Evolutionary conservation across 805 yeast genomes (phyloP).

Genomic region (Cyberlindnera petersonii): DNA sequence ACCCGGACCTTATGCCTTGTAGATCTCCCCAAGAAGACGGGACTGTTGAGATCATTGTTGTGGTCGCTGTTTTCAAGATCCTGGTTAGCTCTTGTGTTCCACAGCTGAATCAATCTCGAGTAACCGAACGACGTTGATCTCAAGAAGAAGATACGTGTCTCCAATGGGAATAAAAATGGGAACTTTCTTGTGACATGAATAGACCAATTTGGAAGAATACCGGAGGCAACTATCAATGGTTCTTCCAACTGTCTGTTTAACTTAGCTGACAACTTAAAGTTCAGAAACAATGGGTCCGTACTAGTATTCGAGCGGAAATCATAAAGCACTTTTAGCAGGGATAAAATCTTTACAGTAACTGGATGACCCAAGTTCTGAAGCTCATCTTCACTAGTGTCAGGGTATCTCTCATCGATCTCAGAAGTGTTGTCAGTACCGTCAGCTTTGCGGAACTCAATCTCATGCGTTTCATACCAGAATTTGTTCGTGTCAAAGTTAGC

Average conservation of each 20-base stretch:
- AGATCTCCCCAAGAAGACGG: slow-evolving; percentile 59
- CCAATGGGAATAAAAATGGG: slow-evolving; percentile 83
- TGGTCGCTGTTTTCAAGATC: slow-evolving; percentile 34
- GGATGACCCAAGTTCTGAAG: slow-evolving; percentile 31
- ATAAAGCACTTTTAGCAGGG: slow-evolving; percentile 45
- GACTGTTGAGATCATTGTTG: slow-evolving; percentile 21
- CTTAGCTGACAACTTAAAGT: slow-evolving; percentile 81
- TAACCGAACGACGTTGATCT: slow-evolving; percentile 91
- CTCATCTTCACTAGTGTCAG: slow-evolving; percentile 27
- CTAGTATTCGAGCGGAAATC: slow-evolving; percentile 21
- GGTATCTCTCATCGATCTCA: slow-evolving; percentile 29
- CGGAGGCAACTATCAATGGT: slow-evolving; percentile 82
- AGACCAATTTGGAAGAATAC: slow-evolving; percentile 82
- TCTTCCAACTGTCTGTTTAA: slow-evolving; percentile 85
- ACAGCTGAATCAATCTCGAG: slow-evolving; percentile 71
- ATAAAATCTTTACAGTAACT: slow-evolving; percentile 35
- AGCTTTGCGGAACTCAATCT: slow-evolving; percentile 43
- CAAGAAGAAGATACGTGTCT: slow-evolving; percentile 69
- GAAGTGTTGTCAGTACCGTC: slow-evolving; percentile 25
- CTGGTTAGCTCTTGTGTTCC: slow-evolving; percentile 54
- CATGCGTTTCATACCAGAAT: slow-evolving; percentile 59
- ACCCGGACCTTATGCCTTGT: slow-evolving; percentile 77
- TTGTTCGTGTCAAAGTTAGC: slow-evolving; percentile 42
- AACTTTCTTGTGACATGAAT: slow-evolving; percentile 65
- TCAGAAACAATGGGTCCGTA: slow-evolving; percentile 43